Evolutionary conservation across 768 basidiomycete genomes (phyloP), one percentile per base, ranked within the genome.

Genomic region (Leccinum subgranulosum): DNA sequence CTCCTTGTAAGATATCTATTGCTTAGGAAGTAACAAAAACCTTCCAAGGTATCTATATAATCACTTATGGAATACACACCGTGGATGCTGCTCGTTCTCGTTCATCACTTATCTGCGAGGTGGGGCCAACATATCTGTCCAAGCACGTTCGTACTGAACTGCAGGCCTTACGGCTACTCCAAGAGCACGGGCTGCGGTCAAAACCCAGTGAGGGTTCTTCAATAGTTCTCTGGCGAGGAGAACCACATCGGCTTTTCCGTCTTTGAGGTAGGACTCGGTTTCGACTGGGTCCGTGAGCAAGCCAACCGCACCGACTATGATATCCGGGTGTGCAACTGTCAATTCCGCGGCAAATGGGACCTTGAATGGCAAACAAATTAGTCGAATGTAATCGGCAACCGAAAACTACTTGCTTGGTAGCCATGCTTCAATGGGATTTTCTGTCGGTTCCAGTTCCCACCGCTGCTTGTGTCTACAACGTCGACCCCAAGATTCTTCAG

Each of bases 381-480:
- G 54, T 23, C 0, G 17, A 39, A 33, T 3, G 47, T 7, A n/a
- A 34, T 6, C 3, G 14, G 15, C 7, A 43, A 3, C 5, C 21
- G 21, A 53, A 27, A 54, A 12, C 39, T 25, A 56, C 70, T 45
- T 57, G 81, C 86, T 76, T 90, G 88, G 70, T 86, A 88, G 7
- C 83, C 85, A 23, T 82, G 84, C 8, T 61, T 8, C 69, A 59
- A 39, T 1, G 73, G 51, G 52, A 92, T 86, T 63, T 85, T 79
- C 69, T 89, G 86, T 52, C 77, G 63, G 4, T 60, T 68, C 76
- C 81, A 87, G 62, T 86, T 86, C 3, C 88, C 88, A 14, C 88
- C 90, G 3, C 79, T 78, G 41, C 81, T 84, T 49, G 80, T 79
- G 69, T 95, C 90, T 51, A 95, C 69, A n/a, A 95, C 74, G 66